These are phyloP conservation scores for Candida neerlandica DNA, from an alignment of 1,139 yeast species.

Conservation along the genomic window DNA sequence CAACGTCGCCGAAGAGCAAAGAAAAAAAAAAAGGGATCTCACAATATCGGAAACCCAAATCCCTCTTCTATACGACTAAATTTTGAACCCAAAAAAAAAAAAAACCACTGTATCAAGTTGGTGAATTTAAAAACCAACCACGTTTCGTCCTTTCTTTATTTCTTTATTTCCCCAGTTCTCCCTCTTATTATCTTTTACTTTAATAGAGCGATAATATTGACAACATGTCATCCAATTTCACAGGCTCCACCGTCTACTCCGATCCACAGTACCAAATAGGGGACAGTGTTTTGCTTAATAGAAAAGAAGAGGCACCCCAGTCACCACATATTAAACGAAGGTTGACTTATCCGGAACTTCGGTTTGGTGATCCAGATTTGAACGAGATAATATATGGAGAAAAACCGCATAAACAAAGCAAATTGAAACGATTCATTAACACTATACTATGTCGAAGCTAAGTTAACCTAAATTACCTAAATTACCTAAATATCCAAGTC, in stretches of 20 bases:
- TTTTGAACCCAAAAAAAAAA: neutral
- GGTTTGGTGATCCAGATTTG: conserved; percentile 13
- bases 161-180: neutral
- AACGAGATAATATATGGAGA: conserved; percentile 13
- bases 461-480: neutral
- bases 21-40: neutral
- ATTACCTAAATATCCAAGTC: conserved; percentile 36
- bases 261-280: conserved; percentile 10
- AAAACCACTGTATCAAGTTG: neutral
- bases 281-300: conserved; percentile 17
- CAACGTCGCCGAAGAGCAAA: neutral
- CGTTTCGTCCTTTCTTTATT: neutral
- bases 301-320: conserved; percentile 7
- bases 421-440: conserved; percentile 12
- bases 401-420: conserved; percentile 4
- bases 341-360: conserved; percentile 6
- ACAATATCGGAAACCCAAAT: neutral
- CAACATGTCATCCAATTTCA: conserved; percentile 2
- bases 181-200: neutral
- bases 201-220: neutral
- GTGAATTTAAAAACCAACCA: neutral
- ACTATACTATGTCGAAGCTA: conserved; percentile 11
- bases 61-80: neutral
- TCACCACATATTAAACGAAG: neutral
- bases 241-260: neutral